A percentile compares a stretch with the other conserved stretches of the same genome.
phyloP scores from a whole-genome alignment of 768 basidiomycete species.

The Boletus subparvulus region DNA sequence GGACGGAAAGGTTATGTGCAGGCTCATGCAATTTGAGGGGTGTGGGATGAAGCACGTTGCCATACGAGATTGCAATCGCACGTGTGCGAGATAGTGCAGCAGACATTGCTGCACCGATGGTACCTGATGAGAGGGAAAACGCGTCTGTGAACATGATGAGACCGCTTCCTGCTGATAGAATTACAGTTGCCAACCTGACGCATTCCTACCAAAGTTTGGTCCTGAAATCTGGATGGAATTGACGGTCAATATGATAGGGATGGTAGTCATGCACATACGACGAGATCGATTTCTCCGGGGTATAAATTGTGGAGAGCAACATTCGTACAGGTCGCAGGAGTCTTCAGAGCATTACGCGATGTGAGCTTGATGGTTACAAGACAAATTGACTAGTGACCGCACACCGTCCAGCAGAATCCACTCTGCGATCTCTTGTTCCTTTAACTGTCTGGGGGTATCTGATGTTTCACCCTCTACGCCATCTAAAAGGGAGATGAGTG shows the following conservation, averaged over 20 bases:
- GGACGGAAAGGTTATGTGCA: slow-evolving; percentile 66
- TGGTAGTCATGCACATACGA: slow-evolving; percentile 47
- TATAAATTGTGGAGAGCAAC: slow-evolving; percentile 89
- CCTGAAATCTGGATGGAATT: slow-evolving; percentile 63
- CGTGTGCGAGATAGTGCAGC: slow-evolving; percentile 68
- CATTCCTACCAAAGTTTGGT: slow-evolving; percentile 83
- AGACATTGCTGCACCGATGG: slow-evolving; percentile 87
- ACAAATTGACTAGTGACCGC: slow-evolving; percentile 24
- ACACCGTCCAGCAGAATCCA: slow-evolving; percentile 92
- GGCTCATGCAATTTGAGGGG: slow-evolving; percentile 58
- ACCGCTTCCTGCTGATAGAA: background rate
- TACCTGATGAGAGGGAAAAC: slow-evolving; percentile 88
- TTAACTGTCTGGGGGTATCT: slow-evolving; percentile 57
- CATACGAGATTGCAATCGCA: slow-evolving; percentile 88
- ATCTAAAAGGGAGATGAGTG: slow-evolving; percentile 14
- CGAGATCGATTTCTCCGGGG: slow-evolving; percentile 83
- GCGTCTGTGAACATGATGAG: slow-evolving; percentile 51
- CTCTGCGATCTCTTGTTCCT: slow-evolving; percentile 76
- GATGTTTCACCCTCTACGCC: slow-evolving; percentile 74
- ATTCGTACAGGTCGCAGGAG: slow-evolving; percentile 90
- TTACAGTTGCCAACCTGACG: slow-evolving; percentile 53
- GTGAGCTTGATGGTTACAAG: slow-evolving; percentile 6
- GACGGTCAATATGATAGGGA: background rate
- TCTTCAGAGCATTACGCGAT: slow-evolving; percentile 42
- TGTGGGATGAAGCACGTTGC: slow-evolving; percentile 70